These are phyloP conservation scores for Pyrus betulifolia DNA, from an alignment of 306 rosid species.

Conservation along the genomic window DNA sequence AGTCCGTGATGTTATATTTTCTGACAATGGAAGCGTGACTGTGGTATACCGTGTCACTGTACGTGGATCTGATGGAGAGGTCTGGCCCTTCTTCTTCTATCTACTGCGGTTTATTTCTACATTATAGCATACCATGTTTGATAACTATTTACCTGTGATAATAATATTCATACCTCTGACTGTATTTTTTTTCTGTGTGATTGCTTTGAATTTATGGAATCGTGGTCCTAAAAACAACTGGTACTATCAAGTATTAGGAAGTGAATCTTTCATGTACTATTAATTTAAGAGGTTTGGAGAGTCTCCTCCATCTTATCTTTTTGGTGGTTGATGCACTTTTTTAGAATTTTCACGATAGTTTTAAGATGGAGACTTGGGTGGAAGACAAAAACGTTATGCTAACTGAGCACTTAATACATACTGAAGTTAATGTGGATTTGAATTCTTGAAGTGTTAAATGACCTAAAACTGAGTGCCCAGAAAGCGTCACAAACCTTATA, in stretches of 20 bases:
- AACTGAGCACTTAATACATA: background rate
- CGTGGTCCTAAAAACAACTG: background rate
- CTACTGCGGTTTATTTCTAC: background rate
- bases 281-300: background rate
- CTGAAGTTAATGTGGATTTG: background rate
- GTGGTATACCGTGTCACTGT: conserved; percentile 91
- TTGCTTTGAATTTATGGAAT: background rate
- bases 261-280: background rate
- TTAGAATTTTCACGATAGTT: background rate
- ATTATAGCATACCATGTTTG: background rate
- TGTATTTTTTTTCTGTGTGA: background rate
- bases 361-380: background rate
- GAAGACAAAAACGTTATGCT: background rate
- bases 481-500: background rate
- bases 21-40: conserved; percentile 86
- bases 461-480: background rate
- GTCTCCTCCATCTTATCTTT: background rate
- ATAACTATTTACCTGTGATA: background rate
- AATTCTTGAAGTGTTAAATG: background rate
- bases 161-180: background rate
- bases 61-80: conserved; percentile 99
- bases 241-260: background rate
- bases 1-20: conserved; percentile 88
- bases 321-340: background rate
- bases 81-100: conserved; percentile 14